Conservation (phyloP, 1,284 basidiomycete genomes). For the Phellopilus nigrolimitatus region DNA sequence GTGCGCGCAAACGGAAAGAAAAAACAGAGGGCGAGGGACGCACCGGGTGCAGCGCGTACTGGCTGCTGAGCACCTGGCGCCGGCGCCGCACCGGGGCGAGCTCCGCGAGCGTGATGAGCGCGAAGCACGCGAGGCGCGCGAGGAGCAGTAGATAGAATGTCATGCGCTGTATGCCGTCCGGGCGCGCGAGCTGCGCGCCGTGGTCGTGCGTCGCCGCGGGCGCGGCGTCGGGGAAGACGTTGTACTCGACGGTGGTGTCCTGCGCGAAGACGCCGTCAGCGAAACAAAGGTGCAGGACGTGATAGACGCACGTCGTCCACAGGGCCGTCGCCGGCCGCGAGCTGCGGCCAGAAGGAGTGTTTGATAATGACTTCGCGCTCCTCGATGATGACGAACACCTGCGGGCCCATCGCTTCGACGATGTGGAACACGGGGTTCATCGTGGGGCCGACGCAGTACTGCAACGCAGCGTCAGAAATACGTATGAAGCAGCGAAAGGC, state of each 20-base stretch:
- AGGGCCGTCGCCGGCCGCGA: conserved; percentile 83
- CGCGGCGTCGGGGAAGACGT: background rate
- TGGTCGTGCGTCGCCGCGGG: background rate
- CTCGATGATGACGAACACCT: background rate
- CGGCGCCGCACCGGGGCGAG: background rate
- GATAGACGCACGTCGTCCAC: conserved; percentile 40
- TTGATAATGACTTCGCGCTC: conserved; percentile 1
- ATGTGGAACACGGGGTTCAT: background rate
- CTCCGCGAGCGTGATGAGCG: background rate
- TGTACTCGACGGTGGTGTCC: background rate
- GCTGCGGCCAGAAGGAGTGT: conserved; percentile 39
- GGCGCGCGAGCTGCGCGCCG: background rate
- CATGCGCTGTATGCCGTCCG: background rate
- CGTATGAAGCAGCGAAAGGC: background rate
- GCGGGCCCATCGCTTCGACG: background rate
- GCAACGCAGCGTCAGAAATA: background rate
- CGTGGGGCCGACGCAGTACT: background rate
- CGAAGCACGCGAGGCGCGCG: background rate
- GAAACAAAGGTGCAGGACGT: conserved; percentile 16
- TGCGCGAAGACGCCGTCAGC: background rate
- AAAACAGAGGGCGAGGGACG: background rate
- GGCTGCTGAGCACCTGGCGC: background rate
- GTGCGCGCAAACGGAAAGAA: too few relatives aligned
- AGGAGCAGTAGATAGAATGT: conserved; percentile 1
- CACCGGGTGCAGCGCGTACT: background rate